Percentiles rank a stretch among this genome's conserved stretches.
These are phyloP conservation scores for Floccularia luteovirens DNA, from an alignment of 768 basidiomycete genomes.

Conservation along the genomic window DNA sequence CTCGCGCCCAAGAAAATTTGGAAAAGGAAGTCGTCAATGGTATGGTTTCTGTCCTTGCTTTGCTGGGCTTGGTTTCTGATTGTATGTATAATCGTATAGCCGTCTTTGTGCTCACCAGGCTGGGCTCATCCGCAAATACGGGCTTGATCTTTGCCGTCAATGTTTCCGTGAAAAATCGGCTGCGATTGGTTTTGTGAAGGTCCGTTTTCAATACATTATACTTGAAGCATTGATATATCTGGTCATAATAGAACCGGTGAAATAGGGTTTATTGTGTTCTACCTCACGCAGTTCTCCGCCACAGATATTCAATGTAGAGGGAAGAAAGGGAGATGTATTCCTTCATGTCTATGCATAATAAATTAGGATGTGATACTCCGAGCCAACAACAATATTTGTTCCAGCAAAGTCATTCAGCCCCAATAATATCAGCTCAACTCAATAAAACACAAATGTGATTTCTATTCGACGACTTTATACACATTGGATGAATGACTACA, in stretches of 20 bases:
- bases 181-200: slow-evolving; percentile 94
- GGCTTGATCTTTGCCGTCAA: slow-evolving; percentile 95
- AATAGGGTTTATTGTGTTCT: too few species aligned
- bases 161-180: slow-evolving; percentile 96
- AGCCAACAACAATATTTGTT: too few species aligned
- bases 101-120: slow-evolving; percentile 96
- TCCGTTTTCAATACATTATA: slow-evolving; percentile 23
- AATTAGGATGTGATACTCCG: too few species aligned
- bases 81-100: slow-evolving; percentile 31
- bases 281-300: too few species aligned
- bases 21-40: slow-evolving; percentile 96
- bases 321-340: too few species aligned
- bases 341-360: too few species aligned
- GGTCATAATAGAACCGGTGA: slow-evolving; percentile 34
- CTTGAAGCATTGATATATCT: slow-evolving; percentile 2
- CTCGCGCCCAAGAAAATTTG: slow-evolving; percentile 90
- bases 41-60: slow-evolving; percentile 26
- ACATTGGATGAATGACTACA: slow-evolving; percentile 61
- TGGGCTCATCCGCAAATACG: slow-evolving; percentile 96
- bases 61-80: slow-evolving; percentile 2
- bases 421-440: too few species aligned
- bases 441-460: slow-evolving; percentile 7
- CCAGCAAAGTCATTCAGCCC: too few species aligned
- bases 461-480: slow-evolving; percentile 50
- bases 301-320: too few species aligned